phyloP scores from a whole-genome alignment of 306 rosid species.

The Lablab purpureus region DNA sequence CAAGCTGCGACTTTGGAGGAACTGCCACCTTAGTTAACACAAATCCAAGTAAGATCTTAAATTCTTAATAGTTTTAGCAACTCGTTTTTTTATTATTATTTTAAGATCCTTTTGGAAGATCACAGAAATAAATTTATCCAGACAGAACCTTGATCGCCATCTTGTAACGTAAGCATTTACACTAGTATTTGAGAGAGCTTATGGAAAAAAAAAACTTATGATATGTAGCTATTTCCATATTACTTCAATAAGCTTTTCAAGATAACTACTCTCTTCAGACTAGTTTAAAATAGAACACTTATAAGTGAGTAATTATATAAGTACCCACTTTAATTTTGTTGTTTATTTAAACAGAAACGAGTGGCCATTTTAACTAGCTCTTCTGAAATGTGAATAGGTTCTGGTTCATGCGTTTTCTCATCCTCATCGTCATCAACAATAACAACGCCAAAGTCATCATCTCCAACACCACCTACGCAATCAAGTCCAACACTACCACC shows the following conservation, averaged over 20 bases:
- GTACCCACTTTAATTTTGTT: background rate
- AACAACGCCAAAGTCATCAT: constrained; percentile 41
- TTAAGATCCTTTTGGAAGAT: background rate
- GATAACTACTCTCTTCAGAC: too few relatives aligned
- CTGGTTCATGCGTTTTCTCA: constrained; percentile 71
- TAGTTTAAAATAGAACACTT: background rate
- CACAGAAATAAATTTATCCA: too few relatives aligned
- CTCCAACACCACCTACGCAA: constrained; percentile 53
- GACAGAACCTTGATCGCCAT: too few relatives aligned
- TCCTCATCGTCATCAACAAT: constrained; percentile 53
- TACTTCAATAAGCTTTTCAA: background rate
- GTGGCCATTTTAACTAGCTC: constrained; percentile 7
- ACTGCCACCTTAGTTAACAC: constrained; percentile 66
- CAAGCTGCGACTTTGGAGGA: constrained; percentile 97
- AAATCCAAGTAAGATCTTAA: constrained; percentile 87
- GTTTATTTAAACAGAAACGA: background rate
- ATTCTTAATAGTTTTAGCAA: constrained; percentile 35
- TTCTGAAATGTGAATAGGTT: constrained; percentile 55
- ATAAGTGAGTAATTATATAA: background rate
- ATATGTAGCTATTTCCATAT: background rate
- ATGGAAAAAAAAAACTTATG: too few relatives aligned
- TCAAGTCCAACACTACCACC: constrained; percentile 41
- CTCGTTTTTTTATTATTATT: background rate
- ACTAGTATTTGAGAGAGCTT: background rate
- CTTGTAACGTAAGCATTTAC: background rate